These are phyloP conservation scores for Salix suchowensis DNA, from an alignment of 345 rosid genomes.

Conservation along the genomic window DNA sequence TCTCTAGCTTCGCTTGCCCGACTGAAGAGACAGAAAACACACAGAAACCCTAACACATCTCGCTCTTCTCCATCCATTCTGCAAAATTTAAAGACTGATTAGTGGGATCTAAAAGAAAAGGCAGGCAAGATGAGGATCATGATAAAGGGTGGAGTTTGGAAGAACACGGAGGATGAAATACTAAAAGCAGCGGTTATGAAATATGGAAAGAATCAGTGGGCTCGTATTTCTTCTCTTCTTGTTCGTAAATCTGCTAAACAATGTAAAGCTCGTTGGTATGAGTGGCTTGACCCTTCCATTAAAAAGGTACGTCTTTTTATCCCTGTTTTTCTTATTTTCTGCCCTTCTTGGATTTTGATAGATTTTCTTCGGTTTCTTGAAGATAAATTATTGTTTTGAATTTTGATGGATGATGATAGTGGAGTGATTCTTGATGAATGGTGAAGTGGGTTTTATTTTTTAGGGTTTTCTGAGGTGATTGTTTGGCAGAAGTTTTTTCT, in stretches of 20 bases:
- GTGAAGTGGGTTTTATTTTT: not conserved
- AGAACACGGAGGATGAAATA: constrained; percentile 99
- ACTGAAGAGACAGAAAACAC: not conserved
- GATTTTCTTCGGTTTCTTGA: not conserved
- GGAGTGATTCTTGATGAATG: not conserved
- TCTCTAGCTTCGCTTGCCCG: not conserved
- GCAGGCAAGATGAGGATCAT: constrained; percentile 86
- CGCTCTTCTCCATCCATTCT: not conserved
- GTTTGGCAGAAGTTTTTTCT: not conserved
- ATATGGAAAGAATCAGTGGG: constrained; percentile 99
- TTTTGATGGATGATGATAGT: not conserved
- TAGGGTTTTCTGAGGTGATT: not conserved
- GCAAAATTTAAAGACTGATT: not conserved
- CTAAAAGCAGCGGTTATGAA: constrained; percentile 99
- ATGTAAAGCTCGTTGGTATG: constrained; percentile 99
- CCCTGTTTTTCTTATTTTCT: not conserved
- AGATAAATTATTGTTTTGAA: not conserved
- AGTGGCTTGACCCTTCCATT: constrained; percentile 99
- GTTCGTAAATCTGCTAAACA: constrained; percentile 99
- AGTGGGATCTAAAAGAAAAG: not conserved
- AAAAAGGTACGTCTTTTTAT: constrained; percentile 52
- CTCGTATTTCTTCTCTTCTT: constrained; percentile 89
- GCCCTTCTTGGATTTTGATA: not conserved
- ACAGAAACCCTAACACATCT: not conserved
- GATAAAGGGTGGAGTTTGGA: constrained; percentile 99